phyloP scores from a whole-genome alignment of 306 rosid species.

The Lathyrus oleraceus region DNA sequence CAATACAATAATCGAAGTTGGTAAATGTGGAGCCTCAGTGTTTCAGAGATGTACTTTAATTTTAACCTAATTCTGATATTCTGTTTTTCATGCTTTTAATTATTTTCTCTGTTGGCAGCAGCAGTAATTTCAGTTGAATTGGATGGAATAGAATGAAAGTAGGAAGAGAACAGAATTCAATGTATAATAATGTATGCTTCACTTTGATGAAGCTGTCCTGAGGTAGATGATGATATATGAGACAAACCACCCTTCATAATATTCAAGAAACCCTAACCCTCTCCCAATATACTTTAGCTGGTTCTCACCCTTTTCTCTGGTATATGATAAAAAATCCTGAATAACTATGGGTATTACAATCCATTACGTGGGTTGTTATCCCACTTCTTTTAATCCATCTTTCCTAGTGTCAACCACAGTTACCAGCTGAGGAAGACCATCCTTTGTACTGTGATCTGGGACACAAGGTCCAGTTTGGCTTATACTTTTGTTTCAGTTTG shows the following conservation, averaged over 20 bases:
- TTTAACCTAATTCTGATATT: background rate
- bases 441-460: conserved; percentile 13
- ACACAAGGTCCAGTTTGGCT: background rate
- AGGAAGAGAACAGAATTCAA: background rate
- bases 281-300: background rate
- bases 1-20: background rate
- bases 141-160: background rate
- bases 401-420: background rate
- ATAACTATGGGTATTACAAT: background rate
- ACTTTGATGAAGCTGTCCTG: background rate
- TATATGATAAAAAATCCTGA: background rate
- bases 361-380: background rate
- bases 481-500: background rate
- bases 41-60: conserved; percentile 1
- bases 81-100: conserved; percentile 8
- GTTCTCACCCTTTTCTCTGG: background rate
- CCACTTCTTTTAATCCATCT: background rate
- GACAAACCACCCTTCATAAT: background rate
- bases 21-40: background rate
- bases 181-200: background rate
- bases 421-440: background rate
- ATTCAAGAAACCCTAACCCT: background rate
- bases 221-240: background rate
- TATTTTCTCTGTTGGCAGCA: conserved; percentile 15
- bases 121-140: conserved; percentile 1